These are phyloP conservation scores for Botrytis deweyae DNA, from an alignment of 2,329 filamentous ascomycete species.

Conservation along the genomic window DNA sequence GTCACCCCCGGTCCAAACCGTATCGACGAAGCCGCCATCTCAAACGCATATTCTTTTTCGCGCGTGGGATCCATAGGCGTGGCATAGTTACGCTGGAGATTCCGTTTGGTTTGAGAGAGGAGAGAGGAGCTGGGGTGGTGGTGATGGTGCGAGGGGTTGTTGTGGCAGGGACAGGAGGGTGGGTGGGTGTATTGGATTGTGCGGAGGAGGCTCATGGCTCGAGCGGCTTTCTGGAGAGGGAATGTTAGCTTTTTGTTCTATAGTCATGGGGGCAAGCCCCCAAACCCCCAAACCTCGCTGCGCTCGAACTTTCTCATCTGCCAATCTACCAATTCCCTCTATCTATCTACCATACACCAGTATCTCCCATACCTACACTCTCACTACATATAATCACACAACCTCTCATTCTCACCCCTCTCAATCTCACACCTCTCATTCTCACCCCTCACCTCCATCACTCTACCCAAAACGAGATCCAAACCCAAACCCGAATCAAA, in stretches of 20 bases:
- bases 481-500: too few relatives aligned
- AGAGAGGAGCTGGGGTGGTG: conserved; percentile 44
- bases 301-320: not conserved
- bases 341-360: too few relatives aligned
- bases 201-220: conserved; percentile 72
- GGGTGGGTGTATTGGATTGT: conserved; percentile 91
- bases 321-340: not conserved
- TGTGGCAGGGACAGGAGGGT: conserved; percentile 87
- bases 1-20: conserved; percentile 92
- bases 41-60: conserved; percentile 95
- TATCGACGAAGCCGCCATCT: conserved; percentile 88
- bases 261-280: not conserved
- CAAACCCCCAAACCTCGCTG: not conserved
- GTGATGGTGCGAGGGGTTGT: conserved; percentile 79
- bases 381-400: too few relatives aligned
- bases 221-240: conserved; percentile 50
- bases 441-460: too few relatives aligned
- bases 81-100: conserved; percentile 57
- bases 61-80: conserved; percentile 70
- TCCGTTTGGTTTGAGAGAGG: conserved; percentile 47
- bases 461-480: too few relatives aligned
- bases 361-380: too few relatives aligned
- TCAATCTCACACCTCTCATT: too few relatives aligned
- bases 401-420: too few relatives aligned
- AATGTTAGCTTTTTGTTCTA: conserved; percentile 16